phyloP scores from a whole-genome alignment of 768 basidiomycete species.

The Kwoniella dejecticola region DNA sequence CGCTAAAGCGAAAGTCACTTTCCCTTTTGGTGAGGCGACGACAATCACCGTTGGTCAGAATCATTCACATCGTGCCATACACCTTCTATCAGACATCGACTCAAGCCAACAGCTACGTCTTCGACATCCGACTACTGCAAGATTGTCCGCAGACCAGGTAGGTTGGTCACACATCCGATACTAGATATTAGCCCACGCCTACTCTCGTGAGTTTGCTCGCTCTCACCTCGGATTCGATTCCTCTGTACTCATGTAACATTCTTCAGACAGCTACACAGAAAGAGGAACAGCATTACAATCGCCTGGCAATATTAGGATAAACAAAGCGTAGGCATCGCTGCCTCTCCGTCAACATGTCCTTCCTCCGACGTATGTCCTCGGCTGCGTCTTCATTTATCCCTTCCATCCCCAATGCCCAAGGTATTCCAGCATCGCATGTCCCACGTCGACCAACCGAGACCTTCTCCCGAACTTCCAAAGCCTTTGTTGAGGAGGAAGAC shows the following conservation, averaged over 20 bases:
- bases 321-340: background rate
- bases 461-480: constrained; percentile 15
- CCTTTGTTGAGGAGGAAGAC: constrained; percentile 27
- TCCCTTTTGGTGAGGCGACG: background rate
- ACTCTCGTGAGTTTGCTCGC: too few relatives aligned
- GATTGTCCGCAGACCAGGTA: too few relatives aligned
- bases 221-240: too few relatives aligned
- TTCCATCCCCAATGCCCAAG: constrained; percentile 28
- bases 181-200: too few relatives aligned
- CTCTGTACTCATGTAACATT: too few relatives aligned
- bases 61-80: constrained; percentile 6
- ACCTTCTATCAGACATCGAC: background rate
- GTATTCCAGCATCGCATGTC: constrained; percentile 32
- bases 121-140: background rate
- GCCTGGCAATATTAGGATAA: too few relatives aligned
- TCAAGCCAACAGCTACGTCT: background rate
- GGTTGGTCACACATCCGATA: too few relatives aligned
- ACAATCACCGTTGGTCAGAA: background rate
- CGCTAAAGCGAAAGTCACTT: background rate
- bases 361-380: constrained; percentile 45
- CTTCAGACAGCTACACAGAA: too few relatives aligned
- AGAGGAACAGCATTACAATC: too few relatives aligned
- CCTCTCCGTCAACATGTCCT: constrained; percentile 35
- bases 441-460: constrained; percentile 44
- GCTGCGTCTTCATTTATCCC: constrained; percentile 39